These are phyloP conservation scores for Aspergillus eucalypticola DNA, from an alignment of 2,329 filamentous ascomycete species.

Conservation along the genomic window DNA sequence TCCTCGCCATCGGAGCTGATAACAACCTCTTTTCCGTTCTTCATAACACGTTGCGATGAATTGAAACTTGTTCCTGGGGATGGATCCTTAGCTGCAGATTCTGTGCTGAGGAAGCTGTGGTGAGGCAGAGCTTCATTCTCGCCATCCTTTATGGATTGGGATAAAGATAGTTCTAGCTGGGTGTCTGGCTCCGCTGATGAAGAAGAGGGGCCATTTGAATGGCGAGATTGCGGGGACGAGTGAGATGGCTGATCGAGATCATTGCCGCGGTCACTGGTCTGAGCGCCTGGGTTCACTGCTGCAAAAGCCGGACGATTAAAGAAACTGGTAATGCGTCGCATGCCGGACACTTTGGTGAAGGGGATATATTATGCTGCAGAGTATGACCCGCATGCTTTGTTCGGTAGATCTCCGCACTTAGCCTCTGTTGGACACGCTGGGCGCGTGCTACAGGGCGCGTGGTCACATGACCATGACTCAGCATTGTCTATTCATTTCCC, in stretches of 20 bases:
- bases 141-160: constrained; percentile 12
- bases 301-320: constrained; percentile 44
- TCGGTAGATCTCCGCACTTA: constrained; percentile 8
- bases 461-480: constrained; percentile 19
- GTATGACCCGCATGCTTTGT: constrained; percentile 9
- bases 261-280: constrained; percentile 6
- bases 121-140: constrained; percentile 8
- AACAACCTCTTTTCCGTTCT: constrained; percentile 56
- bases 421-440: constrained; percentile 11
- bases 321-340: constrained; percentile 48
- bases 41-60: constrained; percentile 56
- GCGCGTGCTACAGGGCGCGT: constrained; percentile 20
- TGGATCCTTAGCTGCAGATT: constrained; percentile 11
- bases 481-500: neutral
- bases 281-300: constrained; percentile 2
- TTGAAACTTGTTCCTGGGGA: constrained; percentile 26
- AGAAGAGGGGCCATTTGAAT: constrained; percentile 20
- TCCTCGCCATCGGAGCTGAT: constrained; percentile 72
- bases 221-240: constrained; percentile 30
- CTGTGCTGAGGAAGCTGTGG: constrained; percentile 23
- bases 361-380: constrained; percentile 5
- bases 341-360: constrained; percentile 16
- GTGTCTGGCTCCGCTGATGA: constrained; percentile 13
- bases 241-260: constrained; percentile 21
- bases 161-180: constrained; percentile 22